These are phyloP conservation scores for Zalerion maritima DNA, from an alignment of 495 filamentous ascomycete species.

Conservation along the genomic window DNA sequence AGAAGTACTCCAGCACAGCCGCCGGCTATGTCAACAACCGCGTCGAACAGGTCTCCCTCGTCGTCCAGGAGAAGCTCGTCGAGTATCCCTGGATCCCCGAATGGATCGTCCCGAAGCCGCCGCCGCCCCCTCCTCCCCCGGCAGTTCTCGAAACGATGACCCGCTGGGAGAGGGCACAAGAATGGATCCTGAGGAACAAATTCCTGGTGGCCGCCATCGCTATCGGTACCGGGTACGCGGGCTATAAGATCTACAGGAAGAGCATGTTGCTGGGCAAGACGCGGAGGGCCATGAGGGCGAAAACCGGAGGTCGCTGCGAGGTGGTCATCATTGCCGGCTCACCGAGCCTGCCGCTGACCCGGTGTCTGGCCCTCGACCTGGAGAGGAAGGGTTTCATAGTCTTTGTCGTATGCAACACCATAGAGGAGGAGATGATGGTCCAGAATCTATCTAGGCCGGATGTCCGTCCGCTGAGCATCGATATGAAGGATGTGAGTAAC, in stretches of 20 bases:
- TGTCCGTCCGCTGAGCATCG: slow-evolving; percentile 67
- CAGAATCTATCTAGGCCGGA: slow-evolving; percentile 61
- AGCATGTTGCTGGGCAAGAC: slow-evolving; percentile 46
- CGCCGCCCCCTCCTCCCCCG: slow-evolving; percentile 30
- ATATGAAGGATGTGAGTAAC: slow-evolving; percentile 59
- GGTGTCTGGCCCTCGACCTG: slow-evolving; percentile 66
- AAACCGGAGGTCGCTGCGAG: slow-evolving; percentile 75
- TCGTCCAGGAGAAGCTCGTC: slow-evolving; percentile 46
- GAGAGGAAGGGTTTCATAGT: slow-evolving; percentile 90
- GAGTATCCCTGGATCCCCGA: slow-evolving; percentile 56
- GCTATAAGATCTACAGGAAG: slow-evolving; percentile 48
- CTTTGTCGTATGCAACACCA: slow-evolving; percentile 64
- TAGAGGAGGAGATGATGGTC: slow-evolving; percentile 70
- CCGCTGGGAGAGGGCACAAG: slow-evolving; percentile 21
- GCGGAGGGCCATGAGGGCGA: slow-evolving; percentile 58
- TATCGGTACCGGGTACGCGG: slow-evolving; percentile 50
- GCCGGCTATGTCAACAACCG: slow-evolving; percentile 65
- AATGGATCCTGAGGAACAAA: slow-evolving; percentile 58
- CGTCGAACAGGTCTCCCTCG: slow-evolving; percentile 52
- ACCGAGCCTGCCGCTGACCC: slow-evolving; percentile 62
- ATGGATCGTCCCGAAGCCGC: slow-evolving; percentile 41
- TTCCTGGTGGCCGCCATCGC: slow-evolving; percentile 53
- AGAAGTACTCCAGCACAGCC: slow-evolving; percentile 46
- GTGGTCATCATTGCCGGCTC: slow-evolving; percentile 83
- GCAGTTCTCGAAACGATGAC: slow-evolving; percentile 18